Base-by-base conservation (phyloP, 2,329 filamentous ascomycete species). In the Balansia obtecta region DNA sequence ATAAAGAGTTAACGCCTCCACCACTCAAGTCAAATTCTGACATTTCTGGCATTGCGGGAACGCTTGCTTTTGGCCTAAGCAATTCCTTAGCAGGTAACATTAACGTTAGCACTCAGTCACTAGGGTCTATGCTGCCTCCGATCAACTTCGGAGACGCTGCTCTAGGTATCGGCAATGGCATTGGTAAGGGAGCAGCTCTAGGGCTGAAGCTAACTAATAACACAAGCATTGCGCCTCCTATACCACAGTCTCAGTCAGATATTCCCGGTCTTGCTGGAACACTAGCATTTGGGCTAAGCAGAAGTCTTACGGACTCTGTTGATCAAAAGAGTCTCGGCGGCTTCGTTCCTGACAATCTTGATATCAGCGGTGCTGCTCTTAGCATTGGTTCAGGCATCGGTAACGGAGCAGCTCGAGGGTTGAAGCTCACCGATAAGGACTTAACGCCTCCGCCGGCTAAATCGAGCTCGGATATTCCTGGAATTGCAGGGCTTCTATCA, bases 321-420 rank as follows among this genome's bases (percentile, higher is more conserved):
- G 40, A 48, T 22, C 16, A 11, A 30, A 37, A 42, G 20, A 45
- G 18, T 6, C 20, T 53, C 8, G 40, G 12, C 9, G 7, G 30
- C 3, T 15, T 42, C 16, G 15, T 50, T 27, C 46, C 41, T 20
- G 7, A 18, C 15, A 16, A 40, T 42, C 38, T 45, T 16, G 52
- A 51, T 33, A 42, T 54, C 30, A 49, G 50, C 6, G 46, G 48
- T 11, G 50, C 52, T 11, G 57, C 54, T 8, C 51, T 55, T 10
- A 49, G 46, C 10, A 34, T 55, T n/a, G 55, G 50, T 22, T 39
- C 47, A 8, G 54, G 52, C 11, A 33, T 57, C 3, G 56, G 56
- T 22, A 45, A 32, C 32, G 56, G 56, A 20, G 51, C 54, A 13
- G 46, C 49, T 7, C 48, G 38, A n/a, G 51, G 51, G 5, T 33